Base-by-base conservation (phyloP, 805 yeast species). In the Barnettozyma vustinii region DNA sequence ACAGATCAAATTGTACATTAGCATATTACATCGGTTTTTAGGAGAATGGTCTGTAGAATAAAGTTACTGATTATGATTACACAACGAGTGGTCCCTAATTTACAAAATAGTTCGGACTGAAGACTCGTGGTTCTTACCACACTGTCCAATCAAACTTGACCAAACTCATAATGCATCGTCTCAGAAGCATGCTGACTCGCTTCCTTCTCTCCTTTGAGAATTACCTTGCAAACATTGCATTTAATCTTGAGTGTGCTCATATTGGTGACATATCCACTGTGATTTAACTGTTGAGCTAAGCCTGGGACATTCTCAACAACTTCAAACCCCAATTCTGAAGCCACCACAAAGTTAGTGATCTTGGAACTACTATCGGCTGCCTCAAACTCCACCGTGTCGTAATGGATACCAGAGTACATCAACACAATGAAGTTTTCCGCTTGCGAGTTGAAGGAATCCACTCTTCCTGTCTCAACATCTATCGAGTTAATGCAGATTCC, bases 371-470 rank as follows among this genome's bases (percentile, higher is more conserved):
- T 62, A 20, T 64, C 65, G 15, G 59, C 57, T 26, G 73, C 66
- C 40, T 53, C 54, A 15, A 26, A 64, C n/a, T 74, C 78, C 32
- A 80, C 69, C 1, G 82, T 69, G 61, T 86, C 94, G 61, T 84
- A 86, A 65, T 86, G 95, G 44, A 85, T 76, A 0, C 94, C 94
- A 37, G 77, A 74, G 59, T 84, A 86, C 9, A 82, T 64, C 19
- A 86, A 66, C 15, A 78, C 65, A n/a, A 81, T 73, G 57, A 75
- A 81, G 5, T 61, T 61, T 1, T 58, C 54, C 4, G 68, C 67
- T 1, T 56, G 51, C n/a, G 57, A 46, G 42, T 71, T 71, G 62
- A 84, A 85, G 32, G 68, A 68, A 54, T 84, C 84, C 35, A 76
- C 62, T 23, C 79, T 69, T 6, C 79, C 78, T 50, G 79, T 80